Evolutionary conservation across 2,329 filamentous ascomycete species (phyloP).

Genomic region (Sarocladium brachiariae): DNA sequence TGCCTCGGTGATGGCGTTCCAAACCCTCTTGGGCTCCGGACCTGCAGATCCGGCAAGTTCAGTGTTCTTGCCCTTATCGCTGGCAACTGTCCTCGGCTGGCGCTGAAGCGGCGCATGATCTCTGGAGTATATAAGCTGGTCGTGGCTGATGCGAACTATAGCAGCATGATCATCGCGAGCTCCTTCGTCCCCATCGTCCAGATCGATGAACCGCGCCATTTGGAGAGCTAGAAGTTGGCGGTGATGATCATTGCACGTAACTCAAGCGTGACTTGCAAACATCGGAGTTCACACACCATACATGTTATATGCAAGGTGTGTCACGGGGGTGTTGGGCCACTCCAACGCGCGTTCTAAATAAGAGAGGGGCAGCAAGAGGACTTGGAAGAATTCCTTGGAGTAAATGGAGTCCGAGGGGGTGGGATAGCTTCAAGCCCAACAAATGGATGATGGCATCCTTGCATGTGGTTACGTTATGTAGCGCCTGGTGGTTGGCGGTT

Average conservation of each 20-base stretch:
- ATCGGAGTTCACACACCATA: background rate
- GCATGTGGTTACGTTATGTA: background rate
- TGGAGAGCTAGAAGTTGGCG: background rate
- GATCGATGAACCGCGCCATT: slow-evolving; percentile 13
- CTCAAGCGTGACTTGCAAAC: background rate
- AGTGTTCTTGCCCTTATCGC: background rate
- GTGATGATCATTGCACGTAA: slow-evolving; percentile 9
- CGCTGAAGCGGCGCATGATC: background rate
- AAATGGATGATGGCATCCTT: slow-evolving; percentile 10
- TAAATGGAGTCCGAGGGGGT: background rate
- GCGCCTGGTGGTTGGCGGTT: slow-evolving; percentile 1
- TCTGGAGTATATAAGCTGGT: slow-evolving; percentile 3
- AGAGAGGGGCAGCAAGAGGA: background rate
- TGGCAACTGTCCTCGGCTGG: background rate
- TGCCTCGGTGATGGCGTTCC: slow-evolving; percentile 21
- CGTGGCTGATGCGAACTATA: background rate
- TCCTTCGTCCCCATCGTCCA: slow-evolving; percentile 11
- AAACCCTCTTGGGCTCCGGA: slow-evolving; percentile 13
- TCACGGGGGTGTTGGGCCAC: background rate
- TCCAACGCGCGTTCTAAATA: no score
- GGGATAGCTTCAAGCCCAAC: background rate
- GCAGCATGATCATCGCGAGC: background rate
- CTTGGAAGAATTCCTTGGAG: no score
- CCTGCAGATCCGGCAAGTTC: slow-evolving; percentile 11
- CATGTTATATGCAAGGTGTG: slow-evolving; percentile 2